Base-by-base conservation (phyloP, 495 filamentous ascomycete species). In the Xylaria sp. region DNA sequence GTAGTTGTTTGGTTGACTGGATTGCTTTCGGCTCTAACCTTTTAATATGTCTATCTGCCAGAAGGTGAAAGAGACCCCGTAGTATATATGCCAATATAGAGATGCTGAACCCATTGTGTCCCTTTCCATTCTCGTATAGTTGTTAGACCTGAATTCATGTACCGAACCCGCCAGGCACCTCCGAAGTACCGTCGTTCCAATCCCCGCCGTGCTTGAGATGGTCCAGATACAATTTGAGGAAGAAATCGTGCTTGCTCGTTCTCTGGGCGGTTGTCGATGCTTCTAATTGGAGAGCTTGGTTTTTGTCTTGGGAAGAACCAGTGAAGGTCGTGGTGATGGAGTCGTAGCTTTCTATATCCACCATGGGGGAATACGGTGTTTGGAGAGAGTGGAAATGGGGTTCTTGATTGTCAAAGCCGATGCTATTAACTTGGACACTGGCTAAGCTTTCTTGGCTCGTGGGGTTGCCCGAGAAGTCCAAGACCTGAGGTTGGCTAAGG, bases 281-380 rank as follows among this genome's bases (percentile, higher is more conserved):
- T 29, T 41, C 43, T 8, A 40, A 41, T 41, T 0, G n/a, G 35
- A 12, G 0, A 21, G 12, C 5, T 12, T 0, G 35, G 48, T 1
- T n/a, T 1, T 31, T 26, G 5, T 37, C 14, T 17, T 4, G 69
- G 53, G 26, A 52, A 4, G 29, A 48, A n/a, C 19, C 69, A 61
- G 74, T 71, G 68, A 74, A 73, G 31, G 61, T 19, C 35, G 69
- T 68, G 21, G 71, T 69, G 67, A 75, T 71, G 26, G 72, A 40
- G 58, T 75, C 74, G 71, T 75, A 76, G 26, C 57, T 71, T 43
- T 64, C 73, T 1, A 73, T 61, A 46, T 78, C 72, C 37, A 69
- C 71, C 11, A 71, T 66, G 5, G 55, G 50, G 43, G 55, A 24
- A 3, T 31, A 35, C 5, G 63, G 21, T 35, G 26, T 50, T n/a